Base-by-base conservation (phyloP, 2,329 filamentous ascomycete genomes). In the Cladophialophora chaetospira region DNA sequence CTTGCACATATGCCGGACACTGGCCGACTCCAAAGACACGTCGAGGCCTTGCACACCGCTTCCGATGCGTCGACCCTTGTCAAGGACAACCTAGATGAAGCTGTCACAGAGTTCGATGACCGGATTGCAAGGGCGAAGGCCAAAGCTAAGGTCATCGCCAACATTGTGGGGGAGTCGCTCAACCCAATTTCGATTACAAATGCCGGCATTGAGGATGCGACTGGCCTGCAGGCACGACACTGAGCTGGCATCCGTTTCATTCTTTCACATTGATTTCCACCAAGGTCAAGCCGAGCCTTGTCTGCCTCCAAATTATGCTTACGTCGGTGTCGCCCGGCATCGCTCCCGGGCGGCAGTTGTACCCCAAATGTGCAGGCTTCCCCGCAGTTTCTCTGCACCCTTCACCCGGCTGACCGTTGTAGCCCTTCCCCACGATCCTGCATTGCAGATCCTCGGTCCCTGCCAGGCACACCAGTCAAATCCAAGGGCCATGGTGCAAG, bases 31-130 rank as follows among this genome's bases (percentile, higher is more conserved):
- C 79, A 82, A 55, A 93, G 88, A 73, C 92, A 97, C 68, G 75
- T 97, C 54, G 79, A 82, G 28, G 82, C 85, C 5, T 78, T 97
- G 8, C 86, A 91, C 60, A 86, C 88, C 21, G 78, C 97, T 11
- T 86, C 91, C 2, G 91, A 96, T 70, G 86, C 87, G 0, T 85
- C 85, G 4, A 93, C 86, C 1, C 74, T 97, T 40, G 86, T 86
- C 13, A 92, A 86, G 17, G 81, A 87, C 57, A 99, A 99, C 69
- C 88, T 84, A 3, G 93, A 97, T 69, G 90, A 96, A 44, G 87
- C 88, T 0, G 91, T 99, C 19, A 88, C 88, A 48, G 92, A 97
- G 67, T 92, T 96, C 68, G 94, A 99, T 67, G 90, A 97, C 70
- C 81, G 92, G 10, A 70, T 96, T 35, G 94, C 92, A 74, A 83